phyloP scores from a whole-genome alignment of 2,329 filamentous ascomycete species.

The Peltaster fructicola region DNA sequence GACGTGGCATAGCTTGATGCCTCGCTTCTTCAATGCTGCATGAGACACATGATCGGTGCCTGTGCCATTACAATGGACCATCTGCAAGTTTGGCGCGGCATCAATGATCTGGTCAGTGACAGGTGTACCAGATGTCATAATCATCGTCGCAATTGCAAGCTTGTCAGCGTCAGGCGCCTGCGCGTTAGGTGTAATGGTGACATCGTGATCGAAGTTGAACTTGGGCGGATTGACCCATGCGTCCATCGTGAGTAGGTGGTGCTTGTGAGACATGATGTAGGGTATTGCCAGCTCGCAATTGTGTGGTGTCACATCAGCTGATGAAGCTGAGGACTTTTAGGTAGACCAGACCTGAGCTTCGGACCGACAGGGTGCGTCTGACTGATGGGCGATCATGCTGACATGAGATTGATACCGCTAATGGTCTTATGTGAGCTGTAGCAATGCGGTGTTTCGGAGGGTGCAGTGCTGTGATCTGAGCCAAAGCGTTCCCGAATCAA shows the following conservation, averaged over 20 bases:
- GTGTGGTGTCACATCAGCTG: no score
- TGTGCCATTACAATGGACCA: conserved; percentile 29
- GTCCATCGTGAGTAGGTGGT: conserved; percentile 32
- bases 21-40: conserved; percentile 23
- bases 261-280: conserved; percentile 17
- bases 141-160: conserved; percentile 29
- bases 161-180: conserved; percentile 21
- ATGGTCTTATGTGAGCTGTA: no score
- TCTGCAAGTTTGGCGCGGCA: conserved; percentile 24
- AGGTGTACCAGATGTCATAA: conserved; percentile 24
- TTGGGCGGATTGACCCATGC: conserved; percentile 24
- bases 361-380: no score
- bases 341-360: no score
- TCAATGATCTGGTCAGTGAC: conserved; percentile 25
- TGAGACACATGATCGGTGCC: conserved; percentile 32
- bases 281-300: no score
- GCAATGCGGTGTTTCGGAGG: no score
- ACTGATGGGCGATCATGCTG: no score
- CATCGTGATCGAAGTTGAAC: conserved; percentile 27
- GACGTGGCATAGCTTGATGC: conserved; percentile 29
- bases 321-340: no score
- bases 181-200: conserved; percentile 20
- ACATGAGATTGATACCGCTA: no score
- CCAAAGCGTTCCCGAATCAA: no score
- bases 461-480: no score